Evolutionary conservation across 495 filamentous ascomycete species (phyloP).

Genomic region (Talaromyces thailandensis): DNA sequence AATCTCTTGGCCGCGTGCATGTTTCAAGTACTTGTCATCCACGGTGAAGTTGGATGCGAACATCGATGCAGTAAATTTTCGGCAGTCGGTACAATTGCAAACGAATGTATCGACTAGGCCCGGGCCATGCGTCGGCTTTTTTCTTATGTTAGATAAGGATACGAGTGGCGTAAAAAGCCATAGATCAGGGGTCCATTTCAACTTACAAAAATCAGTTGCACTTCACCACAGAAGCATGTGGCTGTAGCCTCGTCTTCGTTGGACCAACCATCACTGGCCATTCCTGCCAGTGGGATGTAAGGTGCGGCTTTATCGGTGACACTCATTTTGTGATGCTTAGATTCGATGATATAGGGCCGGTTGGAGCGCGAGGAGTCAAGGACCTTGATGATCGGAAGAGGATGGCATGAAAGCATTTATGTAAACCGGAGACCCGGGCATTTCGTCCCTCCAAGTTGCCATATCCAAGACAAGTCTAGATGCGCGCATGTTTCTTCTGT

Average conservation of each 20-base stretch:
- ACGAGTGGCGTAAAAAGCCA: too few species aligned
- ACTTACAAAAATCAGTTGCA: slow-evolving; percentile 43
- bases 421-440: not conserved
- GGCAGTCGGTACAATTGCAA: slow-evolving; percentile 50
- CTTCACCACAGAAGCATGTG: slow-evolving; percentile 46
- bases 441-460: too few species aligned
- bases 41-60: slow-evolving; percentile 48
- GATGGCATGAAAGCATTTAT: not conserved
- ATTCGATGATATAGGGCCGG: not conserved
- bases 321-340: not conserved
- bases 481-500: too few species aligned
- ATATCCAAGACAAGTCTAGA: too few species aligned
- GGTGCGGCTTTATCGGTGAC: slow-evolving; percentile 10
- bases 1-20: slow-evolving; percentile 36
- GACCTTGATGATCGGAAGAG: not conserved
- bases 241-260: slow-evolving; percentile 39
- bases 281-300: slow-evolving; percentile 23
- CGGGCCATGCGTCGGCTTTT: slow-evolving; percentile 28
- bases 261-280: slow-evolving; percentile 23
- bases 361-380: not conserved
- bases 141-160: not conserved
- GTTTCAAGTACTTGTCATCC: slow-evolving; percentile 26
- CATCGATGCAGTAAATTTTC: slow-evolving; percentile 51
- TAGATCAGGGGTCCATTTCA: not conserved
- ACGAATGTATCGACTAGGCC: slow-evolving; percentile 41